Evolutionary conservation across 176 grass and related monocot species (phyloP).

Genomic region (Zoysia japonica): DNA sequence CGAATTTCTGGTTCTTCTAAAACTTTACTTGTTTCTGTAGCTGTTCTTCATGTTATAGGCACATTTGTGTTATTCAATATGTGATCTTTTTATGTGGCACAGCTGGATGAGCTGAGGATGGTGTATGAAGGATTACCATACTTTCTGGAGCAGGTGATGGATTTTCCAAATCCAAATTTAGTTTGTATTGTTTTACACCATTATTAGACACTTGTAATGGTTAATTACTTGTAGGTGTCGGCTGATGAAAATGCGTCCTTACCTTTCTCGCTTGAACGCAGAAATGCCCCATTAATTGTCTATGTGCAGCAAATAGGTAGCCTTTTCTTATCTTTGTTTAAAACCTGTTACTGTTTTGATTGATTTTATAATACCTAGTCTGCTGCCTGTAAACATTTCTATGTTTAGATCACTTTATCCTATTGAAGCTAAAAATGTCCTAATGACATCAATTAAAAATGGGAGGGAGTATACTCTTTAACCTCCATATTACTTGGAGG

Average conservation of each 20-base stretch:
- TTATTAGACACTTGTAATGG: conserved; percentile 42
- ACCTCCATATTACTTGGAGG: not conserved
- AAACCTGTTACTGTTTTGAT: conserved; percentile 31
- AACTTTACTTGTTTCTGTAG: conserved; percentile 16
- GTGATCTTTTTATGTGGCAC: conserved; percentile 22
- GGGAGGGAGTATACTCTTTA: not conserved
- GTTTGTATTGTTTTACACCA: conserved; percentile 26
- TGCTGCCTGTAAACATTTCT: conserved; percentile 20
- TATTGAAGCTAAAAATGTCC: not conserved
- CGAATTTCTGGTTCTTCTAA: conserved; percentile 32
- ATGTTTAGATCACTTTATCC: conserved; percentile 4
- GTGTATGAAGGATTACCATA: conserved; percentile 90
- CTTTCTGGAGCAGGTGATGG: conserved; percentile 79
- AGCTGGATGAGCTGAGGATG: conserved; percentile 93
- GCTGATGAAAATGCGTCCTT: conserved; percentile 74
- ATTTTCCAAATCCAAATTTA: conserved; percentile 34
- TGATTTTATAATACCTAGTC: conserved; percentile 13
- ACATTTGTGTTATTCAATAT: conserved; percentile 26
- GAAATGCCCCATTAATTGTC: conserved; percentile 70
- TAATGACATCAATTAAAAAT: not conserved
- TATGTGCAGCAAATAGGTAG: conserved; percentile 97
- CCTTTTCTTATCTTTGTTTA: conserved; percentile 35
- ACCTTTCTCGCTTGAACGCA: conserved; percentile 61
- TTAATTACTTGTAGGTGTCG: conserved; percentile 66
- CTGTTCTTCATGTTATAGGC: conserved; percentile 12